These are phyloP conservation scores for Fusarium sp. DNA, from an alignment of 2,329 filamentous ascomycete species.

Conservation along the genomic window DNA sequence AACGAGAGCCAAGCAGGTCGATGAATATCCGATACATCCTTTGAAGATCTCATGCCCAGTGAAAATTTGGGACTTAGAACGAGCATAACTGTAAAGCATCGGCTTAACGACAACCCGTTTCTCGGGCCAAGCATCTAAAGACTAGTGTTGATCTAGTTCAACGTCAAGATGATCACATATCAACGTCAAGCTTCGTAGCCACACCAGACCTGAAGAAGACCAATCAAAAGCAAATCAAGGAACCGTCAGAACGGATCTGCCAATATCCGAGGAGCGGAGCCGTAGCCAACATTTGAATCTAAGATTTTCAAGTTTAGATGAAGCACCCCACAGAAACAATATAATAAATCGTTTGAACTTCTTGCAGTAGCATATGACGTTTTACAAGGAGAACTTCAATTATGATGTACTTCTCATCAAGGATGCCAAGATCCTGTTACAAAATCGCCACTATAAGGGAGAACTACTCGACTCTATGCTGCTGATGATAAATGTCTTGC, in stretches of 20 bases:
- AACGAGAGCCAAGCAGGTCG: too few relatives aligned
- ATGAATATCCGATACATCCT: rapidly evolving
- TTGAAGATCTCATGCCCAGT: neutral
- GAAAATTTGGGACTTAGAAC: rapidly evolving
- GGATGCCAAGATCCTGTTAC: rapidly evolving
- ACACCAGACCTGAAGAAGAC: rapidly evolving
- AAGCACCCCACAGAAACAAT: neutral
- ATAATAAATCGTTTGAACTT: neutral
- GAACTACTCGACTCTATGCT: neutral
- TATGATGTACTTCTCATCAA: rapidly evolving
- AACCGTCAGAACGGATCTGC: neutral
- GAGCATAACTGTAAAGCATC: neutral
- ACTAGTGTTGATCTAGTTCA: neutral
- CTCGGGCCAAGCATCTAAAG: neutral
- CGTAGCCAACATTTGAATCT: neutral
- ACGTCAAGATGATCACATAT: neutral
- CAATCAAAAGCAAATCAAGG: neutral
- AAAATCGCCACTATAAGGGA: rapidly evolving
- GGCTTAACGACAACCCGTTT: neutral
- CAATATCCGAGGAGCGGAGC: neutral
- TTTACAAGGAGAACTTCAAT: too few relatives aligned
- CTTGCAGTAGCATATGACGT: neutral
- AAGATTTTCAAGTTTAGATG: neutral
- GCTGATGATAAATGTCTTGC: neutral
- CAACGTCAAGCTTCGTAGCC: neutral